Base-by-base conservation (phyloP, 441 rosid genomes). In the Pelargonium myrrhifolium region DNA sequence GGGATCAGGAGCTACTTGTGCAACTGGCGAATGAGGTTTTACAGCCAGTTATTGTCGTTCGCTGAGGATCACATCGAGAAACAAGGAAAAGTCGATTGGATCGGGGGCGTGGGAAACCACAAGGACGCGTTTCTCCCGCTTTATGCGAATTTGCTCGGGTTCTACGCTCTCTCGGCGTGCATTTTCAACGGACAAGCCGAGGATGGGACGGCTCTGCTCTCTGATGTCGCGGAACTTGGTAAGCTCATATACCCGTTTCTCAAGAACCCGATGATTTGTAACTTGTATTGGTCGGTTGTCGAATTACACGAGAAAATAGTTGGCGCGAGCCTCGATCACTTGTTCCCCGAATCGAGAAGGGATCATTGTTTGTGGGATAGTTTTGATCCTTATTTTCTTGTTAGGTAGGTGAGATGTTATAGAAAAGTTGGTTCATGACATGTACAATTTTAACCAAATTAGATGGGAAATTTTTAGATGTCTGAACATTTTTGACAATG, bases 371-470 rank as follows among this genome's bases (percentile, higher is more conserved):
- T 76, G 61, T 86, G 92, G 92, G 89, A 86, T 64, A 78, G 80
- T 74, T 94, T 94, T 80, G 83, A 85, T 83, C 98, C 96, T 6
- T 89, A 82, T 80, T 94, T 92, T 84, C 98, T 92, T 78, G 82
- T 88, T 64, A 76, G 83, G 71, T 87, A 75, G 74, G 78, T 37
- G 20, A 64, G 39, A 26, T 60, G 73, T 66, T 71, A 58, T 21
- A 51, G 17, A 51, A 9, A 53, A 70, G 40, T 63, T 63, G 71
- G 39, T 65, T 61, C 70, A 45, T 62, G 26, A 20, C 70, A 14
- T 77, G 40, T 37, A 37, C 40, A 37, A 37, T 37, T 37, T 6
- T 37, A 37, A 37, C 40, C 9, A 37, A 37, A 7, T 37, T 37
- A 37, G 6, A 37, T 37, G 40, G 40, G 9, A 2, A 37, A 37